Percentiles rank a stretch among this genome's conserved stretches.
These are phyloP conservation scores for Colletotrichum paranaense DNA, from an alignment of 2,329 filamentous ascomycete genomes.

Conservation along the genomic window DNA sequence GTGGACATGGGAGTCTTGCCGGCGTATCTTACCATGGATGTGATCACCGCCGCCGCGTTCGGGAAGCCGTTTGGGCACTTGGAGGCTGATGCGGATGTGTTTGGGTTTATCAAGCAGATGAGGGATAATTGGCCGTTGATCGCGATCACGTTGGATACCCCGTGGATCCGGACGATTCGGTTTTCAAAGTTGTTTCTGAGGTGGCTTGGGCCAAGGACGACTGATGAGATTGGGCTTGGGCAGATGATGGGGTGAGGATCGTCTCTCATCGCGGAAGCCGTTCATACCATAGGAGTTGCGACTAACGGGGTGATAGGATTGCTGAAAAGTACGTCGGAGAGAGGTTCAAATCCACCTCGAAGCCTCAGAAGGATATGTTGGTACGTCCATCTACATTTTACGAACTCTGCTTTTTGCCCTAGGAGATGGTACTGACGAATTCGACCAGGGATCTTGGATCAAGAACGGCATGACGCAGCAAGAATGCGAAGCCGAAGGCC, in stretches of 20 bases:
- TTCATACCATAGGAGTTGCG: too few species aligned
- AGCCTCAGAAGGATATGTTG: conserved; percentile 37
- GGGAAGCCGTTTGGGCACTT: conserved; percentile 42
- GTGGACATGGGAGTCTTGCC: conserved; percentile 2
- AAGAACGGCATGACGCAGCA: conserved; percentile 43
- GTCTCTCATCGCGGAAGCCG: conserved; percentile 5
- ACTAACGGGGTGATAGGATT: conserved; percentile 18
- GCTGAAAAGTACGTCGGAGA: conserved; percentile 33
- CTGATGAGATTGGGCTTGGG: conserved; percentile 32
- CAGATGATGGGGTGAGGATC: conserved; percentile 39
- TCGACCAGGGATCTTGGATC: conserved; percentile 42
- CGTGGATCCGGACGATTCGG: conserved; percentile 37
- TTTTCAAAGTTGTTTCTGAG: conserved; percentile 36
- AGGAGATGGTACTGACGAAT: not conserved
- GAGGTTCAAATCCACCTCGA: conserved; percentile 22
- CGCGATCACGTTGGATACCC: conserved; percentile 39
- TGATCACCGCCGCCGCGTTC: conserved; percentile 39
- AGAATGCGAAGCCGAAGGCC: conserved; percentile 44
- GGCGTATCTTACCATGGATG: conserved; percentile 36
- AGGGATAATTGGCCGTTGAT: conserved; percentile 21
- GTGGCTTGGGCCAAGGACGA: conserved; percentile 39
- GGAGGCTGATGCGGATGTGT: conserved; percentile 38
- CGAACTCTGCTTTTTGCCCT: not conserved
- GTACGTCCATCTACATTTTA: conserved; percentile 31
- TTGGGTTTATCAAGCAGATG: conserved; percentile 35